These are phyloP conservation scores for Xylaria sp. DNA, from an alignment of 495 filamentous ascomycete genomes.

Conservation along the genomic window DNA sequence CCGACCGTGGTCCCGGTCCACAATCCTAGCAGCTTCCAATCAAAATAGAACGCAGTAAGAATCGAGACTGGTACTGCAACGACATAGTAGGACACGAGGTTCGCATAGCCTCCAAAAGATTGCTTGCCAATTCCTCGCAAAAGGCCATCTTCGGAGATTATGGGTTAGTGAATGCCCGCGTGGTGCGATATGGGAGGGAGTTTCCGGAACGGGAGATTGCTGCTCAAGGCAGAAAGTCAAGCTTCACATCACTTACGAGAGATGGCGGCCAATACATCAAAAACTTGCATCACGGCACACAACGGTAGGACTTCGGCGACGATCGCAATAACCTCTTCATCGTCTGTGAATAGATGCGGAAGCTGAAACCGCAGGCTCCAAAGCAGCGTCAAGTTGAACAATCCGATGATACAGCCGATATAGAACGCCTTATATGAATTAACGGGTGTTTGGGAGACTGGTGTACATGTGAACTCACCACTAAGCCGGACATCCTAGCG, in stretches of 20 bases:
- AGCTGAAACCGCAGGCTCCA: slow-evolving; percentile 68
- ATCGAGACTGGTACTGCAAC: slow-evolving; percentile 87
- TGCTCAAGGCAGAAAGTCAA: background rate
- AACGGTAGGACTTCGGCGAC: slow-evolving; percentile 77
- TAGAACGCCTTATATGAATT: slow-evolving; percentile 56
- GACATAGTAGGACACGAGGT: slow-evolving; percentile 82
- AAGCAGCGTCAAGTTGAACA: slow-evolving; percentile 77
- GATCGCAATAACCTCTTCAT: slow-evolving; percentile 77
- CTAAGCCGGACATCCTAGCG: slow-evolving; percentile 73
- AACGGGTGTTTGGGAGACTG: slow-evolving; percentile 17
- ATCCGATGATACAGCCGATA: slow-evolving; percentile 69
- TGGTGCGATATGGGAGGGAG: background rate
- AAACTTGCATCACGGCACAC: slow-evolving; percentile 85
- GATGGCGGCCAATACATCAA: slow-evolving; percentile 78
- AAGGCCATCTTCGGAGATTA: slow-evolving; percentile 70
- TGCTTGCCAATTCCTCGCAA: slow-evolving; percentile 85
- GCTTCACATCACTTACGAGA: slow-evolving; percentile 11
- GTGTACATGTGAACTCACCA: slow-evolving; percentile 50
- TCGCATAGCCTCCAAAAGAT: slow-evolving; percentile 86
- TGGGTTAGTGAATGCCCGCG: slow-evolving; percentile 17
- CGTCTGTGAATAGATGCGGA: slow-evolving; percentile 79
- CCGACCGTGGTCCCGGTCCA: slow-evolving; percentile 84
- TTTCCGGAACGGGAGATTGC: background rate
- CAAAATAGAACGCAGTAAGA: slow-evolving; percentile 71
- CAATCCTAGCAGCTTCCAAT: slow-evolving; percentile 76